A percentile compares a stretch with the other conserved stretches of the same genome.
Conservation (phyloP, 805 yeast genomes). For the Yamadazyma phyllophila region DNA sequence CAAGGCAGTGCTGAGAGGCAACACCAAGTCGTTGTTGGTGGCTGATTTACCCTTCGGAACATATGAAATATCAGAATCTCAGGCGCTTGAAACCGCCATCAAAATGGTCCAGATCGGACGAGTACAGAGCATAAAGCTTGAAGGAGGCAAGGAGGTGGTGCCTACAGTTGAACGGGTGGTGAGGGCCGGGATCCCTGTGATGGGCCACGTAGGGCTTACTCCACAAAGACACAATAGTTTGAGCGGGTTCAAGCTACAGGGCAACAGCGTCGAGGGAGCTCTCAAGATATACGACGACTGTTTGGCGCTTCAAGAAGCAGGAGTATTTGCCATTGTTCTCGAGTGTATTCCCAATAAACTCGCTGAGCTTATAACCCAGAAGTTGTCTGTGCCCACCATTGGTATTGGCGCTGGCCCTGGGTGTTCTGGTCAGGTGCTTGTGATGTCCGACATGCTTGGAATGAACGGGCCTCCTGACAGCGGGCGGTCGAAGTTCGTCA, state of each 20-base stretch:
- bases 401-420: constrained; percentile 93
- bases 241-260: constrained; percentile 91
- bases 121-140: constrained; percentile 75
- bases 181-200: constrained; percentile 76
- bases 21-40: constrained; percentile 59
- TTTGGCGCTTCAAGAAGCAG: constrained; percentile 64
- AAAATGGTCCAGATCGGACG: constrained; percentile 54
- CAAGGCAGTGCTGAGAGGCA: constrained; percentile 73
- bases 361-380: constrained; percentile 60
- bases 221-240: constrained; percentile 80
- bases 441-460: constrained; percentile 80
- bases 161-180: constrained; percentile 56
- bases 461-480: constrained; percentile 51
- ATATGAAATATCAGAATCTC: constrained; percentile 61
- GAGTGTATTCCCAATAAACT: constrained; percentile 85
- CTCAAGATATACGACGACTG: constrained; percentile 64
- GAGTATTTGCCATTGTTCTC: constrained; percentile 69
- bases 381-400: constrained; percentile 71
- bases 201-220: constrained; percentile 90
- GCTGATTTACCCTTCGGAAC: constrained; percentile 91
- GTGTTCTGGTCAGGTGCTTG: constrained; percentile 88
- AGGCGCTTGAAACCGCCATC: constrained; percentile 62
- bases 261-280: constrained; percentile 56
- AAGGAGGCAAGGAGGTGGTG: constrained; percentile 66
- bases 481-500: constrained; percentile 70